Evolutionary conservation across 2,329 filamentous ascomycete species (phyloP).

Genomic region (Xylaria sp.): DNA sequence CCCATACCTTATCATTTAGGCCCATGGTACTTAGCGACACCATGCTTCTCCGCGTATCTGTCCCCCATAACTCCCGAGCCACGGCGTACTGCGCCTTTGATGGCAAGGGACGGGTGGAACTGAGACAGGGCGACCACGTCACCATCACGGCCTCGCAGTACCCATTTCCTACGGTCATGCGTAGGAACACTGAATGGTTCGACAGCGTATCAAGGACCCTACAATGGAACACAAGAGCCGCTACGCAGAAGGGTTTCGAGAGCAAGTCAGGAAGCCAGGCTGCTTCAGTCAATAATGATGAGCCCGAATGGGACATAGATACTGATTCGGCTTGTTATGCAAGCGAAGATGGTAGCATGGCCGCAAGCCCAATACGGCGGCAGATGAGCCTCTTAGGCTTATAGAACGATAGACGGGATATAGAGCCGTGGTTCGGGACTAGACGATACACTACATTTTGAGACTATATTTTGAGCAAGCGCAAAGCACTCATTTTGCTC

Average conservation of each 20-base stretch:
- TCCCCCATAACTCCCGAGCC: constrained; percentile 85
- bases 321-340: constrained; percentile 80
- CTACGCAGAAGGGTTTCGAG: constrained; percentile 91
- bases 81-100: constrained; percentile 98
- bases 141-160: constrained; percentile 97
- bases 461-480: constrained; percentile 26
- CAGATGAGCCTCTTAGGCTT: constrained; percentile 80
- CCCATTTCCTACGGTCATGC: constrained; percentile 95
- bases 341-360: constrained; percentile 77
- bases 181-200: constrained; percentile 93
- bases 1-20: constrained; percentile 94
- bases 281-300: constrained; percentile 60
- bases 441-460: constrained; percentile 27
- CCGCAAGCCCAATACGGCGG: constrained; percentile 74
- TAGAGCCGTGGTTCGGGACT: constrained; percentile 34
- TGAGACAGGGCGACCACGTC: constrained; percentile 93
- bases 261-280: constrained; percentile 59
- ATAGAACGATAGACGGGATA: constrained; percentile 39
- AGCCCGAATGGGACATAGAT: constrained; percentile 91
- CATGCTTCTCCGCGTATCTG: constrained; percentile 87
- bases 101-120: constrained; percentile 93
- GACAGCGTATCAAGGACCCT: constrained; percentile 92
- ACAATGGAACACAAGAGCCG: constrained; percentile 93
- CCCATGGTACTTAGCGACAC: constrained; percentile 98
- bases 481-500: constrained; percentile 24